Evolutionary conservation across 2,329 filamentous ascomycete genomes (phyloP), one percentile per base, ranked within the genome.

Genomic region (Aspergillus awamori): DNA sequence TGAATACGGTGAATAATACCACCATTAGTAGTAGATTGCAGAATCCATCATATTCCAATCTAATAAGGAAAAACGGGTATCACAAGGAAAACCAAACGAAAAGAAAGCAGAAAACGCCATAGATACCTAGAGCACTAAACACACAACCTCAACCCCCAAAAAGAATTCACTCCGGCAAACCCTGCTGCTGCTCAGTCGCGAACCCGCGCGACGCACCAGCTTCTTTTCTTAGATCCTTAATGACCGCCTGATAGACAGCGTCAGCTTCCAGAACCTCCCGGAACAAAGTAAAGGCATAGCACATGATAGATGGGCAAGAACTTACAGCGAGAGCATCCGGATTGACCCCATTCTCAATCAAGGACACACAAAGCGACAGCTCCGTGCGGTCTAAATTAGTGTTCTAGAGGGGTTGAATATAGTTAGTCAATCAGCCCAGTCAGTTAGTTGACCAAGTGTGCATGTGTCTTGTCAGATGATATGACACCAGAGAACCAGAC

Each of bases 311-410:
- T 38, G 5, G 43, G 20, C 1, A 51, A 22, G 17, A 64, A 81
- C 92, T 73, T 84, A 98, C 95, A 24, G 94, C 93, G 33, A 99
- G 82, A 1, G 94, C 95, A 76, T 98, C 94, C 0, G 95, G 95
- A 73, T 97, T 97, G 30, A 98, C 92, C 13, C 95, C 95, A 73
- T 97, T 97, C 79, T 99, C 95, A 69, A 99, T 96, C 77, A 99
- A 86, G 57, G 93, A 97, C 62, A 98, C 94, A 78, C 95, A 99
- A 65, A 97, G 91, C 3, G 93, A 97, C 17, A 99, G 83, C 20
- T 93, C 93, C 57, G 93, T 89, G 33, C 94, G 88, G 77, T 97
- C 93, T 49, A 99, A 87, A 66, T 96, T 87, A 64, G 94, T 97
- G 79, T 98, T 97, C 94, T 98, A 62, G 15, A 53, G 24, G 13